Conservation (phyloP, 176 grass and related monocot genomes). For the Tillandsia fasciculata region DNA sequence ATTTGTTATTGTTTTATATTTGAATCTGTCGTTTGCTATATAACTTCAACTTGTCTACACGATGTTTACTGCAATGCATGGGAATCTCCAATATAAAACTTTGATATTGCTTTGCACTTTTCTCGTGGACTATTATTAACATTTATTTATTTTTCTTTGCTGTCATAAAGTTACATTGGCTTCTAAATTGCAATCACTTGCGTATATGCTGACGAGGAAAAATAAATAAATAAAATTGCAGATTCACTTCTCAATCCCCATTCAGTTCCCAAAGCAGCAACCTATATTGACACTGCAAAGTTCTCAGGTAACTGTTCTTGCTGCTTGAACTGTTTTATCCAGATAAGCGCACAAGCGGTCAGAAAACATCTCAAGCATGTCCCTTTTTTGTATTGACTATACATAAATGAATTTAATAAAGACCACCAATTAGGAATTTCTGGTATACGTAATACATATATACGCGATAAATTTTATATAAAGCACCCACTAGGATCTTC, state of each 20-base stretch:
- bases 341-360: background rate
- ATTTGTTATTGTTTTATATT: no score
- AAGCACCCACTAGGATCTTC: no score
- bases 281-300: conserved; percentile 65
- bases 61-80: no score
- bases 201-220: conserved; percentile 7
- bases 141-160: background rate
- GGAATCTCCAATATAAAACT: no score
- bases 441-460: no score
- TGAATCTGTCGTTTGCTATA: no score
- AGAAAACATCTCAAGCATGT: background rate
- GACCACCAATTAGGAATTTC: no score
- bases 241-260: conserved; percentile 87
- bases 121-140: background rate
- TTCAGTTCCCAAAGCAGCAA: conserved; percentile 80
- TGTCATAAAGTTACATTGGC: background rate
- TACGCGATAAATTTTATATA: no score
- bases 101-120: background rate
- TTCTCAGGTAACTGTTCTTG: conserved; percentile 51
- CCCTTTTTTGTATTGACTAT: no score
- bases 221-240: conserved; percentile 28
- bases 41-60: no score
- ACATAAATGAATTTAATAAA: no score
- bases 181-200: background rate
- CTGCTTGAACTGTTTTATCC: conserved; percentile 9